Base-by-base conservation (phyloP, 768 basidiomycete genomes). In the Cystoderma amianthinum region DNA sequence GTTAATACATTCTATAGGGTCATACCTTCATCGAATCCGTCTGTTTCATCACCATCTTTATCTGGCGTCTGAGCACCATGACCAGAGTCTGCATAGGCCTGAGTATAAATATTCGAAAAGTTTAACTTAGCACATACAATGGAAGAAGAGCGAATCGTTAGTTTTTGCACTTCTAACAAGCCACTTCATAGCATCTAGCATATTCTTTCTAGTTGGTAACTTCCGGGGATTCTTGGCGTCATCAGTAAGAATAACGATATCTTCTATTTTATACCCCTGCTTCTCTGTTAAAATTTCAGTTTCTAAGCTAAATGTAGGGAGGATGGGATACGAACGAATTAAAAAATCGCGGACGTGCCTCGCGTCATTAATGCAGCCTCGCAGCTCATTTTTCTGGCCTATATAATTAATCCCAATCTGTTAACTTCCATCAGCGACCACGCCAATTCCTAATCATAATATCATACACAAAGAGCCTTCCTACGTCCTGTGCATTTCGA, bases 31-130 rank as follows among this genome's bases (percentile, higher is more conserved):
- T 93, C 89, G 41, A 65, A 75, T 5, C 91, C 92, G 50, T 88
- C 85, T 0, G 69, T 62, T 60, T 94, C 83, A 49, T 90, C 88
- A 2, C 86, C 87, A 48, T 88, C 73, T 1, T 62, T 45, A 60
- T 96, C 92, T 40, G 68, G 70, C 2, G 83, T 81, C 55, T 94
- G 93, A 7, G 93, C 95, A n/a, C 96, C 95, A 52, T 97, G 94
- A 0, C 94, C 95, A 1, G 93, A 95, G 61, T 90, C 85, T 87
- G 41, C 5, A 32, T 13, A 28, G n/a, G n/a, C n/a, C n/a, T n/a
- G n/a, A n/a, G n/a, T n/a, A n/a, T n/a, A n/a, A n/a, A n/a, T n/a
- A n/a, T n/a, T n/a, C n/a, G n/a, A 19, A 19, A 20, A 17, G 22
- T 5, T 20, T 21, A 39, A 24, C 32, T 34, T 38, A 32, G 20